phyloP scores from a whole-genome alignment of 768 basidiomycete species.

The Trametes elegans region DNA sequence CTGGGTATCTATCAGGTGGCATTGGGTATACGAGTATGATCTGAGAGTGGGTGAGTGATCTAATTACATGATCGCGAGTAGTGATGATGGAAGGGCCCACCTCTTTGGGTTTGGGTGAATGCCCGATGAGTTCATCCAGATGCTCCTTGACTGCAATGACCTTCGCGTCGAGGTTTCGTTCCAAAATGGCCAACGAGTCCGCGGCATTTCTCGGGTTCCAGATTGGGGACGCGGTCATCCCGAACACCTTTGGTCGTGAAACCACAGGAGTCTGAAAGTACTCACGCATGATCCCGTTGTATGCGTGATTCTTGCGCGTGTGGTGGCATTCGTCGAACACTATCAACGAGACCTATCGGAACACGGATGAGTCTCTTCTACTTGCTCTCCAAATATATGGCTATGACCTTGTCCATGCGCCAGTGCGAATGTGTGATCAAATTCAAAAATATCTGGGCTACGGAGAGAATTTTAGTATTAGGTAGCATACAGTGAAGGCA shows the following conservation, averaged over 20 bases:
- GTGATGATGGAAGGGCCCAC: constrained; percentile 33
- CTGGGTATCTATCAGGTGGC: constrained; percentile 47
- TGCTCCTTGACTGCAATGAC: constrained; percentile 75
- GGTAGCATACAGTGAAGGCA: neutral
- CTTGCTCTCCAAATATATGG: neutral
- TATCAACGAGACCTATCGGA: constrained; percentile 49
- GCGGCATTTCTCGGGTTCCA: constrained; percentile 74
- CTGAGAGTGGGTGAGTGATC: constrained; percentile 34
- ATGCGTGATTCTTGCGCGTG: constrained; percentile 53
- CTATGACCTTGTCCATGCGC: constrained; percentile 60
- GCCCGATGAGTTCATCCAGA: constrained; percentile 56
- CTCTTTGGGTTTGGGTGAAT: constrained; percentile 68
- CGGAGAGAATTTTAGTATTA: neutral
- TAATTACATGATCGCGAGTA: too few relatives aligned
- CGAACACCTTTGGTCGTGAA: constrained; percentile 80
- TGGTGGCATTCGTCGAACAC: constrained; percentile 62
- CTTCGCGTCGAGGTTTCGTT: constrained; percentile 70
- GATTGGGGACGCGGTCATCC: constrained; percentile 90
- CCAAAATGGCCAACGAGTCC: constrained; percentile 60
- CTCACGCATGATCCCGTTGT: constrained; percentile 56
- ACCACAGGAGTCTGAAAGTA: constrained; percentile 44
- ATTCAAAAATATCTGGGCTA: constrained; percentile 83
- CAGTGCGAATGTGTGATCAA: constrained; percentile 80
- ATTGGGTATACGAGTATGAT: constrained; percentile 54
- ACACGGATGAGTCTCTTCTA: neutral